Evolutionary conservation across 441 rosid genomes (phyloP), one percentile per base, ranked within the genome.

Genomic region (Dalechampia spathulata): DNA sequence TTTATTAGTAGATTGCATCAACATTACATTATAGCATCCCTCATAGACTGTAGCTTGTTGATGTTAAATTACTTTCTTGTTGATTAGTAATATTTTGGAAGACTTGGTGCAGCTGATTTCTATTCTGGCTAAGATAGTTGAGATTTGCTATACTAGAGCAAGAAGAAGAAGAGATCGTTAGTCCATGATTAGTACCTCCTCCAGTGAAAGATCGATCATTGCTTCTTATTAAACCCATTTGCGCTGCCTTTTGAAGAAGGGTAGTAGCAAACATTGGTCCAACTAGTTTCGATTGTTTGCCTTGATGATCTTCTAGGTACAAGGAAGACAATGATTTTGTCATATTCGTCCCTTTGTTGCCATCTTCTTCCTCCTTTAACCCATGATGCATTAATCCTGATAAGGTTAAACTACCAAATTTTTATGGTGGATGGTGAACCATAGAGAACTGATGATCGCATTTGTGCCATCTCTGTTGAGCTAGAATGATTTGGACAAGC

Each of bases 231-330:
- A 90, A 76, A 26, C 94, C 97, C 78, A 90, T 78, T 64, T 85
- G 87, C 6, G 97, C 97, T 21, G 97, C 97, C 44, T 80, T 90
- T 42, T 90, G 97, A 25, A 90, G 86, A 64, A 90, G 69, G 15
- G 97, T 94, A 0, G 97, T 90, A 7, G 97, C 97, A 1, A 96
- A 87, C 94, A 90, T 85, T 2, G 91, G 75, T 0, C 67, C 78
- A 23, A 58, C 46, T 30, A 78, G 58, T 6, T 74, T 57, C 6
- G 70, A 65, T n/a, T n/a, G 63, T 46, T 72, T 75, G 55, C 55
- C 67, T 48, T 73, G 79, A 51, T 69, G 72, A 34, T 48, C 50
- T 4, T 78, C 75, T 6, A 80, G 71, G 55, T 73, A 73, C 21
- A 78, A 63, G 43, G 83, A 74, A n/a, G n/a, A n/a, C 40, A 75